Base-by-base conservation (phyloP, 257 asterid genomes). In the Anisodus tanguticus region DNA sequence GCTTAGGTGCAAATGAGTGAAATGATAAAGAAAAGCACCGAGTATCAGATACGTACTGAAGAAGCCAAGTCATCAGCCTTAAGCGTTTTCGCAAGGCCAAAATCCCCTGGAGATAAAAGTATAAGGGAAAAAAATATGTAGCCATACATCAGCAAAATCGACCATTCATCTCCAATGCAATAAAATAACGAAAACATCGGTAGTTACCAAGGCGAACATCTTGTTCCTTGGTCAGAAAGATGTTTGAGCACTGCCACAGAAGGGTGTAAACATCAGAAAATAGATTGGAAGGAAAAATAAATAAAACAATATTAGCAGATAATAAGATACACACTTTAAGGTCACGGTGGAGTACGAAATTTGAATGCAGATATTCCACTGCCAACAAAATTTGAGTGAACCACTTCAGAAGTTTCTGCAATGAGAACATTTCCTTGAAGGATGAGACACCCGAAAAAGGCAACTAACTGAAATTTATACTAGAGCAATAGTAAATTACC, bases 51-150 rank as follows among this genome's bases (percentile, higher is more conserved):
- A 90, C 98, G 80, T 92, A 97, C 99, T 9, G 99, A 97, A 89
- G 99, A 97, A 86, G 99, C 97, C 95, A 97, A 91, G 91, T 97
- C 98, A 88, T 97, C 99, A 80, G 97, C 97, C 90, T 95, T 95
- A 92, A 97, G 77, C 66, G 98, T 93, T 89, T 97, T 97, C 19
- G 99, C 99, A 71, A 97, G 97, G 87, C 99, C 99, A 87, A 97
- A 97, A 89, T 97, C 99, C 85, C 99, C 99, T 97, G 90, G 22
- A n/a, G 81, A 88, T 85, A 77, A 80, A 55, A 64, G 51, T 77
- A 83, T 78, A 82, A 22, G 41, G 70, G 22, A 79, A 77, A 87
- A 68, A 82, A 63, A 84, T 41, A 82, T 66, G 31, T 31, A 55
- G 83, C 80, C 71, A 53, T 39, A 68, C 35, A 60, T 85, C 69